Evolutionary conservation across 192 early-diverging fungal species (phyloP).

Genomic region (Rhizophagus sp.): DNA sequence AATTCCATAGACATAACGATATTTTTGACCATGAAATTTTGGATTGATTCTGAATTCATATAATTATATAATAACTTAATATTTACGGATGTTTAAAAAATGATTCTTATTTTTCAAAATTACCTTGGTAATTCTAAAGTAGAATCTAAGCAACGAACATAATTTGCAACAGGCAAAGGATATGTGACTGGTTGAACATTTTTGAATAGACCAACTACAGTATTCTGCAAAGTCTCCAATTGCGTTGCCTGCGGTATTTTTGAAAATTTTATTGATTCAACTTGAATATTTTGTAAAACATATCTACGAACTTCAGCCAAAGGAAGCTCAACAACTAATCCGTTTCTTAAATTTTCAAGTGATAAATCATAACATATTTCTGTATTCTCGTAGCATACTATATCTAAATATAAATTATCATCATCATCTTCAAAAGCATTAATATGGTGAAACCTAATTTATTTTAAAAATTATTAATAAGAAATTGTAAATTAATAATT

Average conservation of each 20-base stretch:
- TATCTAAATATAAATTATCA: slow-evolving; percentile 64
- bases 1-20: slow-evolving; percentile 42
- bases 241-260: slow-evolving; percentile 35
- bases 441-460: slow-evolving; percentile 65
- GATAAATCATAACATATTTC: slow-evolving; percentile 60
- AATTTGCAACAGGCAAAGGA: slow-evolving; percentile 21
- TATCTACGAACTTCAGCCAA: slow-evolving; percentile 62
- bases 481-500: neutral
- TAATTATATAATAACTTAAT: neutral
- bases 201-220: neutral
- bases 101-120: neutral
- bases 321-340: slow-evolving; percentile 42
- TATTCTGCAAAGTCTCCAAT: neutral
- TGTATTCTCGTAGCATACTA: slow-evolving; percentile 64
- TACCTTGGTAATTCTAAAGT: slow-evolving; percentile 42
- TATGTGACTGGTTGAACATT: neutral
- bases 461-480: neutral
- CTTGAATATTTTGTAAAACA: slow-evolving; percentile 57
- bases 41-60: slow-evolving; percentile 36
- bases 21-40: slow-evolving; percentile 28
- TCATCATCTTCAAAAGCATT: slow-evolving; percentile 70
- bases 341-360: slow-evolving; percentile 53
- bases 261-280: slow-evolving; percentile 56
- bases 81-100: neutral
- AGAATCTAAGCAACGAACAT: slow-evolving; percentile 21